Evolutionary conservation across 2,329 filamentous ascomycete genomes (phyloP).

Genomic region (Zalaria obscura): DNA sequence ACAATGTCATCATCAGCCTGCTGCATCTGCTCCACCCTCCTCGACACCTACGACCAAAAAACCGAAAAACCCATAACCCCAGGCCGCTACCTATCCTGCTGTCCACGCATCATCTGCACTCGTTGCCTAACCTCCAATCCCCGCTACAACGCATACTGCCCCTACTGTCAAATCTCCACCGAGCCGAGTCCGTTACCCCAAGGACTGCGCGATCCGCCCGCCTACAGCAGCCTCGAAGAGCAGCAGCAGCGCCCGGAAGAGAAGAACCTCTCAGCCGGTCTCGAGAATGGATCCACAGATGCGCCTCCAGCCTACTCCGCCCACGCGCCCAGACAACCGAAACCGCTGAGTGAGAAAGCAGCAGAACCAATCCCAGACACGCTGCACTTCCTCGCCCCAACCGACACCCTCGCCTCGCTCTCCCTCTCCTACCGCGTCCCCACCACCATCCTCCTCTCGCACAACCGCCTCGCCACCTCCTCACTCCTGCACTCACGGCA

Average conservation of each 20-base stretch:
- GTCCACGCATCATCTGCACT: slow-evolving; percentile 56
- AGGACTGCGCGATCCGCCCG: slow-evolving; percentile 54
- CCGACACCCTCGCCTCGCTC: slow-evolving; percentile 53
- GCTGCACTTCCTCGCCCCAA: slow-evolving; percentile 60
- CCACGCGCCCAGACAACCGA: slow-evolving; percentile 11
- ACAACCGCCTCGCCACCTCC: slow-evolving; percentile 59
- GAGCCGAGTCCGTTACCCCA: slow-evolving; percentile 46
- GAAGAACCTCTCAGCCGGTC: too few relatives aligned
- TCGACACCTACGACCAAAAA: slow-evolving; percentile 40
- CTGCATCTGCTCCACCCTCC: slow-evolving; percentile 54
- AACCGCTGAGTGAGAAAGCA: slow-evolving; percentile 19
- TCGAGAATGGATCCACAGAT: slow-evolving; percentile 13
- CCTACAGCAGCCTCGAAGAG: slow-evolving; percentile 32
- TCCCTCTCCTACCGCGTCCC: slow-evolving; percentile 61
- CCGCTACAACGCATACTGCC: slow-evolving; percentile 53
- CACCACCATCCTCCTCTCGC: slow-evolving; percentile 43
- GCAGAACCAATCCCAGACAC: slow-evolving; percentile 40
- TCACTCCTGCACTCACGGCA: slow-evolving; percentile 55
- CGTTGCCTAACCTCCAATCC: slow-evolving; percentile 55
- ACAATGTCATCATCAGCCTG: slow-evolving; percentile 14
- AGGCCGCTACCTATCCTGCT: slow-evolving; percentile 53
- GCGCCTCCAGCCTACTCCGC: slow-evolving; percentile 30
- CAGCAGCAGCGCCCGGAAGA: too few relatives aligned
- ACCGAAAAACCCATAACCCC: slow-evolving; percentile 47
- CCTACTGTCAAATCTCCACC: slow-evolving; percentile 63